A percentile compares a stretch with the other conserved stretches of the same genome.
Evolutionary conservation across 768 basidiomycete species (phyloP).

Genomic region (Boletus patriciae): DNA sequence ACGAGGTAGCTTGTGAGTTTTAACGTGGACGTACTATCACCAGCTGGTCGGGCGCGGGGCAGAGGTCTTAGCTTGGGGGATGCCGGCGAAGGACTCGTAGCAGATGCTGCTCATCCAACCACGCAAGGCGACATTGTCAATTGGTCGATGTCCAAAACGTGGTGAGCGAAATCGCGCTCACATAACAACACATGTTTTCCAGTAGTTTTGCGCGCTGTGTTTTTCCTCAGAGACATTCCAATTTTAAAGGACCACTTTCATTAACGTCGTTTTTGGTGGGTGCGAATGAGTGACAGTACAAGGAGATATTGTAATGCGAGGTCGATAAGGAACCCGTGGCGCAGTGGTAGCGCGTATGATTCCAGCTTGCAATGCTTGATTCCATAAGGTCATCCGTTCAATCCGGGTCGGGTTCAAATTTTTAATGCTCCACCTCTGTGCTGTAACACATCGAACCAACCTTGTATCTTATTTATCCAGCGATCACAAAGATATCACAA

Average conservation of each 20-base stretch:
- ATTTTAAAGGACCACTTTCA: not conserved
- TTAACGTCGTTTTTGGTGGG: not conserved
- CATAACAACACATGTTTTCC: conserved; percentile 8
- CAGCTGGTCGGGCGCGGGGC: not conserved
- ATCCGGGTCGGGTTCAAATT: conserved; percentile 44
- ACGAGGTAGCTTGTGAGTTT: not conserved
- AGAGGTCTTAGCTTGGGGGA: not conserved
- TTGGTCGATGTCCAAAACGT: not conserved
- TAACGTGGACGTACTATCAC: not conserved
- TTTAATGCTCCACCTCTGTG: not conserved
- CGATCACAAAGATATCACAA: not conserved
- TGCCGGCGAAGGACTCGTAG: not conserved
- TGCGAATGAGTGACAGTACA: not conserved
- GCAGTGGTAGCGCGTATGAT: conserved; percentile 43
- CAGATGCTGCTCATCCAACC: conserved; percentile 2
- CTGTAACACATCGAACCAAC: not conserved
- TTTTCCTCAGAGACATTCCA: conserved; percentile 12
- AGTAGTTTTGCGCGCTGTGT: conserved; percentile 23
- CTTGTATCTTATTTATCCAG: not conserved
- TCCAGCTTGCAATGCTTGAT: conserved; percentile 27
- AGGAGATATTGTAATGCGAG: accelerated
- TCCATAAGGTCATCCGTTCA: conserved; percentile 51
- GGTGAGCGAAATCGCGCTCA: conserved; percentile 1
- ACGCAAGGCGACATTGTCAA: not conserved
- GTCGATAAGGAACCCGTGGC: conserved; percentile 32